Evolutionary conservation across 176 grass and related monocot species (phyloP).

Genomic region (Hordeum marinum): DNA sequence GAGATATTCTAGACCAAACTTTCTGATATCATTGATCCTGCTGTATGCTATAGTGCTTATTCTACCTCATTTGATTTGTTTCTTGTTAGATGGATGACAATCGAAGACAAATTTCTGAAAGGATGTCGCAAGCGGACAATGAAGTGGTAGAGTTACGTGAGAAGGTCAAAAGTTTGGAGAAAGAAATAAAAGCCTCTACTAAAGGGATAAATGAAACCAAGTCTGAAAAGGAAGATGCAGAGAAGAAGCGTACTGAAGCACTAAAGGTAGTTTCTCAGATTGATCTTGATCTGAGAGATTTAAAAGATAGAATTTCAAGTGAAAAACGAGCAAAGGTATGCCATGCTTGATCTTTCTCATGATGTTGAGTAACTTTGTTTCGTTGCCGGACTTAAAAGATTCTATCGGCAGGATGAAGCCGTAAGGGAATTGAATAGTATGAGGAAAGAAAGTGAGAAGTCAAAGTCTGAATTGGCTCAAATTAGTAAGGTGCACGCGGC

Average conservation of each 20-base stretch:
- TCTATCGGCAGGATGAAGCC: slow-evolving; percentile 70
- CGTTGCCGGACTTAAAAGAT: slow-evolving; percentile 12
- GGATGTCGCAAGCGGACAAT: slow-evolving; percentile 77
- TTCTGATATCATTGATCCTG: slow-evolving; percentile 4
- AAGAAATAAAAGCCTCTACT: slow-evolving; percentile 71
- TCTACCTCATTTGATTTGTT: slow-evolving; percentile 7
- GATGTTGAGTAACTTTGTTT: slow-evolving; percentile 16
- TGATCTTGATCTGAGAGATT: slow-evolving; percentile 89
- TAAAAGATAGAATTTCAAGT: slow-evolving; percentile 75
- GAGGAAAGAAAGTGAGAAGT: slow-evolving; percentile 82
- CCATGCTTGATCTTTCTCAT: slow-evolving; percentile 13
- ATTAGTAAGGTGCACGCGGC: slow-evolving; percentile 75
- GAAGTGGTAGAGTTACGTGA: slow-evolving; percentile 74
- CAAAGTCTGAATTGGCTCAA: slow-evolving; percentile 70
- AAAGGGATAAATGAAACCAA: slow-evolving; percentile 81
- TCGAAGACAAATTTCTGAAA: slow-evolving; percentile 73
- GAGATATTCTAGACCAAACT: not conserved
- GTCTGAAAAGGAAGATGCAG: slow-evolving; percentile 68
- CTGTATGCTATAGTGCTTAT: slow-evolving; percentile 20
- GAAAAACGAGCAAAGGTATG: slow-evolving; percentile 85
- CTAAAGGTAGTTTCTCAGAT: slow-evolving; percentile 78
- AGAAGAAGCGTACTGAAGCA: slow-evolving; percentile 76
- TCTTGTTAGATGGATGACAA: slow-evolving; percentile 84
- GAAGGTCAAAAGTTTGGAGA: slow-evolving; percentile 72
- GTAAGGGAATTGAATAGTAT: slow-evolving; percentile 61